Percentiles rank a stretch among this genome's conserved stretches.
These are phyloP conservation scores for Claviceps arundinis DNA, from an alignment of 2,329 filamentous ascomycete species.

Conservation along the genomic window DNA sequence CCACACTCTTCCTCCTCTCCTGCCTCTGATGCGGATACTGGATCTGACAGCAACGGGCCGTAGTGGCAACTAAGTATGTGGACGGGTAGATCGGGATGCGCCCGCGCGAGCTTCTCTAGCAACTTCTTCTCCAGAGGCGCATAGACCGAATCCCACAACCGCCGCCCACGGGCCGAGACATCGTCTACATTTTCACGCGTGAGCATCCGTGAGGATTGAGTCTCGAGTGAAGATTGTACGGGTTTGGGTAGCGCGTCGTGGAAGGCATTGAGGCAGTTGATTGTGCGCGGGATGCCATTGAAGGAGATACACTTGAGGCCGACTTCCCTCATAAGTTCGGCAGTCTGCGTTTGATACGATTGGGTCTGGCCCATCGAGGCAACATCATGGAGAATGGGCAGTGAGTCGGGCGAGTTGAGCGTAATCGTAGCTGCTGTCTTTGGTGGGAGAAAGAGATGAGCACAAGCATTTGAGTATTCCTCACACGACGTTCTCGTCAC, in stretches of 20 bases:
- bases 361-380: conserved; percentile 19
- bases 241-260: conserved; percentile 44
- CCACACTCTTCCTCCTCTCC: conserved; percentile 14
- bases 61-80: conserved; percentile 69
- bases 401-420: conserved; percentile 70
- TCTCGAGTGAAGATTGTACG: conserved; percentile 40
- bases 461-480: not conserved
- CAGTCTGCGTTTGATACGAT: conserved; percentile 29
- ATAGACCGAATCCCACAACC: conserved; percentile 68
- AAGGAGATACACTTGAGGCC: conserved; percentile 68
- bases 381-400: conserved; percentile 47
- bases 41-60: conserved; percentile 59
- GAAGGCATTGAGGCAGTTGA: conserved; percentile 70
- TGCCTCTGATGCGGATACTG: conserved; percentile 28
- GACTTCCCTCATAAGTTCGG: conserved; percentile 62
- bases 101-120: conserved; percentile 53
- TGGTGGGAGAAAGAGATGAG: not conserved
- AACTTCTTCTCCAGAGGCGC: conserved; percentile 61
- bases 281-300: conserved; percentile 71
- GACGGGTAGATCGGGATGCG: conserved; percentile 70
- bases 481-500: not conserved
- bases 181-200: conserved; percentile 38
- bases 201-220: conserved; percentile 39
- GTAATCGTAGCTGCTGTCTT: conserved; percentile 74
- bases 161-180: conserved; percentile 44